Evolutionary conservation across 768 basidiomycete genomes (phyloP).

Genomic region (Tulasnella sp.): DNA sequence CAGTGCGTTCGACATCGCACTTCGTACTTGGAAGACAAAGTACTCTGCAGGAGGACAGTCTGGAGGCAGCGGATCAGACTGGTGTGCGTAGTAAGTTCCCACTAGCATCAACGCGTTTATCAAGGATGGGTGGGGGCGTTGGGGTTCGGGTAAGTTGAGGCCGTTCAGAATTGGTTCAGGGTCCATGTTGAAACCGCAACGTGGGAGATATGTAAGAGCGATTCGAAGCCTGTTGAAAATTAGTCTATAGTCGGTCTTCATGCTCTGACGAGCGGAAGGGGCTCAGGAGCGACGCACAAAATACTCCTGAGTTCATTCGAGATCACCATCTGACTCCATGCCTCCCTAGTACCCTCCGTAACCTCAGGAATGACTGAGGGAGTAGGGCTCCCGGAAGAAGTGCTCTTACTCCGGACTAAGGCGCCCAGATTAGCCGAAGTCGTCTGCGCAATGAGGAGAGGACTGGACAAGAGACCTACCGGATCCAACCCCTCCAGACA

Average conservation of each 20-base stretch:
- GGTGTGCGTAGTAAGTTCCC: background rate
- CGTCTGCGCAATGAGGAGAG: background rate
- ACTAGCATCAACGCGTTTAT: slow-evolving; percentile 9
- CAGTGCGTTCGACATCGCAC: background rate
- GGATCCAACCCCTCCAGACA: background rate
- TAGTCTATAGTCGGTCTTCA: background rate
- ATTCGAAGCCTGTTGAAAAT: background rate
- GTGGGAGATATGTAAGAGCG: background rate
- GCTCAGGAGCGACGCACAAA: background rate
- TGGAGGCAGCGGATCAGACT: background rate
- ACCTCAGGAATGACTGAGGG: background rate
- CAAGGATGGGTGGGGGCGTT: background rate
- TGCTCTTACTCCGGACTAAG: background rate
- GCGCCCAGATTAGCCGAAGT: background rate
- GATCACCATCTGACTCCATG: background rate
- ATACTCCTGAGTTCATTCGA: background rate
- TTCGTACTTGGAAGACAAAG: slow-evolving; percentile 1
- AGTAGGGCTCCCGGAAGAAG: background rate
- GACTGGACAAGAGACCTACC: background rate
- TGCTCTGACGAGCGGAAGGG: background rate
- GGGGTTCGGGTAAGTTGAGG: background rate
- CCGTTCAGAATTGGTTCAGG: background rate
- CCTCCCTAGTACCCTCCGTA: background rate
- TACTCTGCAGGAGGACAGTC: slow-evolving; percentile 3
- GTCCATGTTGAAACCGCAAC: slow-evolving; percentile 6